Evolutionary conservation across 208 protist species (phyloP).

Genomic region (Crithidia fasciculata): DNA sequence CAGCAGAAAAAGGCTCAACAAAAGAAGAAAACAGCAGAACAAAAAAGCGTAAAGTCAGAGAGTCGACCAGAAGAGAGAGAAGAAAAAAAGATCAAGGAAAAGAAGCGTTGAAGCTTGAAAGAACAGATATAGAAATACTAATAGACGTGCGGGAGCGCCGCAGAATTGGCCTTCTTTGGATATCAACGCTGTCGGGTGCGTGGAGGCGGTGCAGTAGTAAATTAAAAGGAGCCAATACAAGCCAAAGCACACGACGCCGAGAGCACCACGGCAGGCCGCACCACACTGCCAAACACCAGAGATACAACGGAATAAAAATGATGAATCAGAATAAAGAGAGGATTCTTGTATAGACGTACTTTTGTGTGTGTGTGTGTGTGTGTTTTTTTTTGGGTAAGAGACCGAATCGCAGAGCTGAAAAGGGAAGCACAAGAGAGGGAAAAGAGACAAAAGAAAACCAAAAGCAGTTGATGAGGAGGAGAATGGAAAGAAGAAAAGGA

Average conservation of each 20-base stretch:
- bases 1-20: neutral
- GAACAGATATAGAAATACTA: neutral
- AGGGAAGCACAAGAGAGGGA: constrained; percentile 14
- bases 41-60: neutral
- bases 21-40: neutral
- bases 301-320: neutral
- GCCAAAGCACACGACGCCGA: no score
- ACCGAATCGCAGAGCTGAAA: no score
- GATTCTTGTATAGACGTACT: no score
- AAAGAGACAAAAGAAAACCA: constrained; percentile 6
- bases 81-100: neutral
- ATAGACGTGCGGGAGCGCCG: neutral
- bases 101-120: neutral
- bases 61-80: neutral
- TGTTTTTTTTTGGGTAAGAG: no score
- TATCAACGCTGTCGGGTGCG: no score
- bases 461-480: neutral
- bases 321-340: neutral
- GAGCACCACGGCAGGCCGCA: no score
- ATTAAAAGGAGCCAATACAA: neutral
- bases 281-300: neutral
- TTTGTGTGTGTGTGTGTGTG: no score
- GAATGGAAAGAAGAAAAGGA: no score
- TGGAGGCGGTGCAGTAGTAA: neutral
- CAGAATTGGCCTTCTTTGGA: no score